Evolutionary conservation across 1,284 basidiomycete species (phyloP).

Genomic region (Phlebopus sp.): DNA sequence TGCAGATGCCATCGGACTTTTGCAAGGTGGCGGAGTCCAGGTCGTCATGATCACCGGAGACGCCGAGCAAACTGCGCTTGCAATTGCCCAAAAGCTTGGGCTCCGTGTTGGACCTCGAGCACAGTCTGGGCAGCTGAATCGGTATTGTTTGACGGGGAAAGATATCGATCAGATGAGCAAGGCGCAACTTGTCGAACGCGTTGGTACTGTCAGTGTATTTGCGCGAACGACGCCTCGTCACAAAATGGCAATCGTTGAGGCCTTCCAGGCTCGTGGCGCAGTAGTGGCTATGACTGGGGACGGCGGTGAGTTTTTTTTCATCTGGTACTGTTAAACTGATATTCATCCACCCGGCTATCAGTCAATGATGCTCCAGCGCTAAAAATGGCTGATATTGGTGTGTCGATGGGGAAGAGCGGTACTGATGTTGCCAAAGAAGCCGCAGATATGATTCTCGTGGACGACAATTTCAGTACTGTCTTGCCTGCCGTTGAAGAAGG

Average conservation of each 20-base stretch:
- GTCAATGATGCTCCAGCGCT: slow-evolving; percentile 97
- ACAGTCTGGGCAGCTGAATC: slow-evolving; percentile 8
- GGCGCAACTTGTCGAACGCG: slow-evolving; percentile 78
- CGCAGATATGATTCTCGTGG: slow-evolving; percentile 94
- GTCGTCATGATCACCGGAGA: slow-evolving; percentile 99
- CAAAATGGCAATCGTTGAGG: slow-evolving; percentile 96
- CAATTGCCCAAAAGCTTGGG: slow-evolving; percentile 91
- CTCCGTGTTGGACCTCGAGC: slow-evolving; percentile 50
- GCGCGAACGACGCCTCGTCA: slow-evolving; percentile 94
- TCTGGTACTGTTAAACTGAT: neutral
- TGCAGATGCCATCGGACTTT: slow-evolving; percentile 77
- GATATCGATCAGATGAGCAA: slow-evolving; percentile 84
- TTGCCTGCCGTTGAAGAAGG: slow-evolving; percentile 95
- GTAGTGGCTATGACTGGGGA: slow-evolving; percentile 99
- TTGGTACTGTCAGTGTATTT: slow-evolving; percentile 85
- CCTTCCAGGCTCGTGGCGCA: slow-evolving; percentile 83
- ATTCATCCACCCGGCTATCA: slow-evolving; percentile 25
- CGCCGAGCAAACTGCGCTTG: slow-evolving; percentile 85
- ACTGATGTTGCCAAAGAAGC: slow-evolving; percentile 99
- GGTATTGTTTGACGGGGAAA: slow-evolving; percentile 74
- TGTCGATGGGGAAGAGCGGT: slow-evolving; percentile 95
- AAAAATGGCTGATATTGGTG: slow-evolving; percentile 97
- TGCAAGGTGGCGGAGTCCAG: slow-evolving; percentile 87
- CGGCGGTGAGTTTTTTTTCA: slow-evolving; percentile 51
- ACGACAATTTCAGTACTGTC: slow-evolving; percentile 96